Evolutionary conservation across 2,329 filamentous ascomycete genomes (phyloP).

Genomic region (Penicillium sp.): DNA sequence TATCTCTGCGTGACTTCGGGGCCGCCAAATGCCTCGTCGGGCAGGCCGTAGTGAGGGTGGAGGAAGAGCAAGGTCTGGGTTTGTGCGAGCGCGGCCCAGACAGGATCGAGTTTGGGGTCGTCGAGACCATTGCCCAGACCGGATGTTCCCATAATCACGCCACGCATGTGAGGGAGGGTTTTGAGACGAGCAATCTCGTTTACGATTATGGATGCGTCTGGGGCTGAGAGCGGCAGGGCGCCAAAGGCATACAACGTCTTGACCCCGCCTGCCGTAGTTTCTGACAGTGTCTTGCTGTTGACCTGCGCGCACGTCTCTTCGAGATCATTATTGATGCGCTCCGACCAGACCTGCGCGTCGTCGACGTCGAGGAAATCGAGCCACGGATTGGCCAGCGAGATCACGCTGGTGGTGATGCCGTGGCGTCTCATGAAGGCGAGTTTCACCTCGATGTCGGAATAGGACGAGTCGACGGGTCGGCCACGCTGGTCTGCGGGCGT

Average conservation of each 20-base stretch:
- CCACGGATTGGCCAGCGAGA: conserved; percentile 92
- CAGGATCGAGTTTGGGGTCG: conserved; percentile 66
- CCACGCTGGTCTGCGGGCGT: conserved; percentile 53
- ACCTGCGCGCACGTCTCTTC: conserved; percentile 62
- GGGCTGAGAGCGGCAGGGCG: conserved; percentile 71
- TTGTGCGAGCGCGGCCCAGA: conserved; percentile 67
- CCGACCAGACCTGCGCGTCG: conserved; percentile 61
- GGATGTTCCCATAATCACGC: conserved; percentile 83
- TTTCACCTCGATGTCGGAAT: conserved; percentile 75
- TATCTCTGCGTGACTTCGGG: conserved; percentile 65
- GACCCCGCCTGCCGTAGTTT: conserved; percentile 5
- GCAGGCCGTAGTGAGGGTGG: conserved; percentile 89
- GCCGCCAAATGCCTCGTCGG: conserved; percentile 75
- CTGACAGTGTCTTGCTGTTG: conserved; percentile 23
- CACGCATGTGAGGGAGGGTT: conserved; percentile 64
- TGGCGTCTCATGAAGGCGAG: conserved; percentile 85
- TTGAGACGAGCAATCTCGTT: conserved; percentile 61
- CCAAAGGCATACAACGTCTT: conserved; percentile 79
- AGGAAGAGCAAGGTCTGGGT: conserved; percentile 69
- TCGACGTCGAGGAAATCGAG: conserved; percentile 70
- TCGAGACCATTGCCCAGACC: conserved; percentile 78
- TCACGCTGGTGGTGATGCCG: conserved; percentile 74
- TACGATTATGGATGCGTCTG: conserved; percentile 56
- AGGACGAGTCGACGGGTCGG: conserved; percentile 77
- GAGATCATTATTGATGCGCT: conserved; percentile 72